A percentile compares a stretch with the other conserved stretches of the same genome.
phyloP scores from a whole-genome alignment of 768 basidiomycete genomes.

The Melanogaster broomeanus region DNA sequence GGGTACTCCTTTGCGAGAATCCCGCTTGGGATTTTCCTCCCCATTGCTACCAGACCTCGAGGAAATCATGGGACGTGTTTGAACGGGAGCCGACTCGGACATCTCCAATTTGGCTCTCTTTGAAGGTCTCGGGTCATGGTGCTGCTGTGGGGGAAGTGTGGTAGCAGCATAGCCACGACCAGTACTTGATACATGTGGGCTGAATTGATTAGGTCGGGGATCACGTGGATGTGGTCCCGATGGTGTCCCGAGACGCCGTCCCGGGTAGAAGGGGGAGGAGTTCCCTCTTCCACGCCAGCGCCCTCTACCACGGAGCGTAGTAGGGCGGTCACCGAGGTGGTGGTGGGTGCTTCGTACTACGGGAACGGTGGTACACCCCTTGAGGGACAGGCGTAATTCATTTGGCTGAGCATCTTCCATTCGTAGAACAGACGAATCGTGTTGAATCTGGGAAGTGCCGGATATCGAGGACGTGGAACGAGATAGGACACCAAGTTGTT shows the following conservation, averaged over 20 bases:
- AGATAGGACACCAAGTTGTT: slow-evolving; percentile 4
- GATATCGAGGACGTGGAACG: not conserved
- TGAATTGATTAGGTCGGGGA: not conserved
- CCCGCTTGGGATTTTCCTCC: not conserved
- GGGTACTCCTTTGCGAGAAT: slow-evolving; percentile 12
- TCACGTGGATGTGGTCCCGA: not conserved
- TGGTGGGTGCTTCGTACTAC: slow-evolving; percentile 15
- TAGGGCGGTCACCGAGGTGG: not conserved
- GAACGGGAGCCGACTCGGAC: not conserved
- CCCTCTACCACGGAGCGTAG: not conserved
- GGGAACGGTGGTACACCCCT: slow-evolving; percentile 32
- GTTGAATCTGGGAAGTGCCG: not conserved
- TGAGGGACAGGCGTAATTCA: slow-evolving; percentile 36
- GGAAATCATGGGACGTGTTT: not conserved
- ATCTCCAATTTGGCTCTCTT: slow-evolving; percentile 6
- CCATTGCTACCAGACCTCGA: not conserved
- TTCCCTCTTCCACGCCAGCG: not conserved
- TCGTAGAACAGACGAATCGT: no score
- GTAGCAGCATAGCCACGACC: not conserved
- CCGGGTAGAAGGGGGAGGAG: not conserved
- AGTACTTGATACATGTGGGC: not conserved
- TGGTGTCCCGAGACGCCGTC: not conserved
- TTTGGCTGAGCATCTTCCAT: slow-evolving; percentile 44
- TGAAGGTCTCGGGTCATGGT: not conserved
- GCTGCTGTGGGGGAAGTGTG: not conserved